Evolutionary conservation across 2,329 filamentous ascomycete genomes (phyloP).

Genomic region (Meredithiella fracta): DNA sequence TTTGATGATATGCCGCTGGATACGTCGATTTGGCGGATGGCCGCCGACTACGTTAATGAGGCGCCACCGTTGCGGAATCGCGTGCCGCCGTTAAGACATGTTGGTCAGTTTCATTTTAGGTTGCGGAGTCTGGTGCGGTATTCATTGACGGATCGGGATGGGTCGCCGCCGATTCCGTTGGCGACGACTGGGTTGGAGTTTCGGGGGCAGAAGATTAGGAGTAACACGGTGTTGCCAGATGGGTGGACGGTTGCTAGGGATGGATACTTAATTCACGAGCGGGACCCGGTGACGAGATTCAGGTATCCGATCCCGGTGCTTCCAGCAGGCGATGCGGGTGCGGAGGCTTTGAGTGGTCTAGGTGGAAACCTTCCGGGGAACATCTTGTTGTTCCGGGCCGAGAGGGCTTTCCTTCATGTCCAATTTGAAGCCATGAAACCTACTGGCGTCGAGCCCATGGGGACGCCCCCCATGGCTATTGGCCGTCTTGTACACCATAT

Average conservation of each 20-base stretch:
- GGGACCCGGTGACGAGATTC: constrained; percentile 25
- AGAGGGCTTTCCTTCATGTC: constrained; percentile 25
- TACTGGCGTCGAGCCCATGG: constrained; percentile 3
- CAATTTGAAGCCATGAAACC: constrained; percentile 23
- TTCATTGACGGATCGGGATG: constrained; percentile 25
- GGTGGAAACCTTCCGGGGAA: constrained; percentile 23
- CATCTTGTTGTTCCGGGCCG: constrained; percentile 26
- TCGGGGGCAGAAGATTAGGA: constrained; percentile 24
- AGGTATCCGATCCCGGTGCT: constrained; percentile 27
- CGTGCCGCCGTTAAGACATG: constrained; percentile 22
- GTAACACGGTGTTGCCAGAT: constrained; percentile 21
- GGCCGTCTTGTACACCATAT: constrained; percentile 26
- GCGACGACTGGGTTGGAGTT: constrained; percentile 24
- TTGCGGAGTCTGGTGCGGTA: constrained; percentile 25
- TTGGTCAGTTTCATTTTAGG: constrained; percentile 24
- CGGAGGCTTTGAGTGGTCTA: constrained; percentile 5
- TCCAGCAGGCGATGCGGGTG: constrained; percentile 1
- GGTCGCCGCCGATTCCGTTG: constrained; percentile 18
- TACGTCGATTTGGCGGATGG: constrained; percentile 26
- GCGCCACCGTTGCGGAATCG: constrained; percentile 21
- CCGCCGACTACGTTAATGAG: constrained; percentile 28
- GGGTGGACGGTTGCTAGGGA: constrained; percentile 24
- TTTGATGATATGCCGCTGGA: constrained; percentile 29
- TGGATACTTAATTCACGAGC: constrained; percentile 25
- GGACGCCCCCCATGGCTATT: constrained; percentile 26